Percentiles rank a stretch among this genome's conserved stretches.
These are phyloP conservation scores for Melampsora larici-populina DNA, from an alignment of 1,284 basidiomycete genomes.

Conservation along the genomic window DNA sequence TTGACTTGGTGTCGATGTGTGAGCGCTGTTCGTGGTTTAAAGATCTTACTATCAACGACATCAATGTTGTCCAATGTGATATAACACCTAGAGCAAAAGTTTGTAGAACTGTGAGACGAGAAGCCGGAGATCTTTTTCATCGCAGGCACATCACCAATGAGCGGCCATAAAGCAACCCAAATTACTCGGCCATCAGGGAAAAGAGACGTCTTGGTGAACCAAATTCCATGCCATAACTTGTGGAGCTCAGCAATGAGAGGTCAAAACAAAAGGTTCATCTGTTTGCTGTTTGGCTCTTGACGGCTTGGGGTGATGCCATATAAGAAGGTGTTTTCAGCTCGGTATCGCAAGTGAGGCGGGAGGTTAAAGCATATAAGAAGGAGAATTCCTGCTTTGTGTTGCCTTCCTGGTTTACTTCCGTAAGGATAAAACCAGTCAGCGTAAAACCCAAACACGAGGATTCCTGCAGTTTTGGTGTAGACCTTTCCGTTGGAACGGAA, in stretches of 20 bases:
- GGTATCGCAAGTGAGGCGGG: conserved; percentile 53
- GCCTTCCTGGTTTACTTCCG: too few species aligned
- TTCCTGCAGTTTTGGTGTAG: too few species aligned
- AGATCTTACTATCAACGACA: too few species aligned
- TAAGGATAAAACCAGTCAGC: too few species aligned
- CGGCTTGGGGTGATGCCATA: conserved; percentile 53
- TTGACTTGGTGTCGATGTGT: neutral
- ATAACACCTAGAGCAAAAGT: neutral
- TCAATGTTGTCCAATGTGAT: neutral
- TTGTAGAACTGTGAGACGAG: neutral
- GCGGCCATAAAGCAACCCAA: neutral
- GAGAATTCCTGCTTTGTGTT: too few species aligned
- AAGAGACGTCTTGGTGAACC: neutral
- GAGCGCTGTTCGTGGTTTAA: too few species aligned
- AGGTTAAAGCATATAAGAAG: neutral
- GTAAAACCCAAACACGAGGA: too few species aligned
- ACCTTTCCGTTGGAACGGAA: too few species aligned
- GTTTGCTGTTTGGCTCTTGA: conserved; percentile 22
- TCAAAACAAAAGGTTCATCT: conserved; percentile 51
- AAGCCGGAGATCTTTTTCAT: neutral
- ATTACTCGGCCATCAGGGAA: neutral
- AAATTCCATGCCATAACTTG: conserved; percentile 47
- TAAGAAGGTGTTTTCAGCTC: conserved; percentile 56
- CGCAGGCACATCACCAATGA: neutral
- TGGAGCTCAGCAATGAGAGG: conserved; percentile 52